Evolutionary conservation across 306 rosid genomes (phyloP), one percentile per base, ranked within the genome.

Genomic region (Lablab purpureus): DNA sequence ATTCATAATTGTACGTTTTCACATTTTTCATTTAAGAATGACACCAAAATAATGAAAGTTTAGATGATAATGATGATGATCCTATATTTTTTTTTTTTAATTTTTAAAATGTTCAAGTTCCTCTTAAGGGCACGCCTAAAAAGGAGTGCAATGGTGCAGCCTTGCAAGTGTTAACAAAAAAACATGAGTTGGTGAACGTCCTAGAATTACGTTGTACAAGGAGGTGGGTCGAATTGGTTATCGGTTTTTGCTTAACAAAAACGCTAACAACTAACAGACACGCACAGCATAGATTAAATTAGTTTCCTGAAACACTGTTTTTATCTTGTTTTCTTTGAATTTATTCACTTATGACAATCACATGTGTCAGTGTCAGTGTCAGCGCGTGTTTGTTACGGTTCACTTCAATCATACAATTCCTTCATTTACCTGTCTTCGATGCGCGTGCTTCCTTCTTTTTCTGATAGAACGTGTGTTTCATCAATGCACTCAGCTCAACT

Each of bases 341-440:
- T 66, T 52, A 30, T n/a, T 32, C 7, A 22, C 8, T 12, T 5
- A 34, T 30, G 7, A n/a, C 17, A 77, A 17, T 46, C 15, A 36
- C 27, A 34, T 64, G 49, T 71, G 68, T 10, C 45, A 40, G 45
- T 40, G 13, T 40, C 13, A 1, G 45, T 10, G 40, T 36, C 81
- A 78, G 49, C 78, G 87, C 82, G 79, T 84, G 81, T 32, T 73
- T 7, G 10, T 58, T 77, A 86, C 71, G 82, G 65, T 67, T 78
- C 47, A 70, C 69, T 72, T 81, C 47, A 77, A 80, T 80, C 3
- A 43, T 67, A 43, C 27, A 30, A 17, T 8, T 62, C 21, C 5
- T 55, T 55, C 32, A 2, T 22, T 55, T 22, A 55, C 32, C 32
- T 22, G 49, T 30, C 18, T 13, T 43, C 65, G 30, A 32, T 10